These are phyloP conservation scores for Oryza coarctata DNA, from an alignment of 176 grass and related monocot genomes.

Conservation along the genomic window DNA sequence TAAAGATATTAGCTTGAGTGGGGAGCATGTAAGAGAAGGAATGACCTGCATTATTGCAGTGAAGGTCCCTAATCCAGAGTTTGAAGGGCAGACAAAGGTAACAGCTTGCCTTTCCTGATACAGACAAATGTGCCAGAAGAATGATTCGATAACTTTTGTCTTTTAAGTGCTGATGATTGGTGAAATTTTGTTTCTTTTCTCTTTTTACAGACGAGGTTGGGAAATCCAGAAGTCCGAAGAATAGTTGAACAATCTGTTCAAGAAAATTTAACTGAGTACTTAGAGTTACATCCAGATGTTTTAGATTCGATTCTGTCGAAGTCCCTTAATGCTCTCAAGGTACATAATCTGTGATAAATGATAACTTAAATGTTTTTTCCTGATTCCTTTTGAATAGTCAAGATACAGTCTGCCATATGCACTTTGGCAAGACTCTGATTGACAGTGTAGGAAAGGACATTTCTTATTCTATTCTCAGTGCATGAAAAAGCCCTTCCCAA, in stretches of 20 bases:
- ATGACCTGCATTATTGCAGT: slow-evolving; percentile 89
- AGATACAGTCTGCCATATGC: neutral
- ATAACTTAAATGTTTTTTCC: slow-evolving; percentile 19
- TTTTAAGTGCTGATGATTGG: neutral
- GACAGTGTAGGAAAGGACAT: neutral
- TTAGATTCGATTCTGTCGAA: slow-evolving; percentile 84
- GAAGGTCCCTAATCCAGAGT: slow-evolving; percentile 93
- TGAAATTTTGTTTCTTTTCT: slow-evolving; percentile 35
- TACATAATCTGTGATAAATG: slow-evolving; percentile 33
- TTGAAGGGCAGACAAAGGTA: slow-evolving; percentile 99
- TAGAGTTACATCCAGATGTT: slow-evolving; percentile 87
- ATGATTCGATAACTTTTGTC: slow-evolving; percentile 1
- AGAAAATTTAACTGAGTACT: slow-evolving; percentile 86
- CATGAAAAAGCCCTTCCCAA: slow-evolving; percentile 4
- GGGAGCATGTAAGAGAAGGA: slow-evolving; percentile 98
- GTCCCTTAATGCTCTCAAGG: slow-evolving; percentile 96
- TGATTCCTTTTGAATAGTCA: neutral
- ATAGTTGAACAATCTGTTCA: slow-evolving; percentile 92
- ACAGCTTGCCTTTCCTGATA: slow-evolving; percentile 11
- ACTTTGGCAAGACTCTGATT: slow-evolving; percentile 2
- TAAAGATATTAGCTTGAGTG: slow-evolving; percentile 89
- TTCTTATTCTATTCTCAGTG: slow-evolving; percentile 22
- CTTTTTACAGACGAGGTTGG: slow-evolving; percentile 75
- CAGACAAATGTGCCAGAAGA: slow-evolving; percentile 15
- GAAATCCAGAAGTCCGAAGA: slow-evolving; percentile 95